Evolutionary conservation across 78 protist genomes (phyloP), one percentile per base, ranked within the genome.

Genomic region (Dictyostelium capitatum): DNA sequence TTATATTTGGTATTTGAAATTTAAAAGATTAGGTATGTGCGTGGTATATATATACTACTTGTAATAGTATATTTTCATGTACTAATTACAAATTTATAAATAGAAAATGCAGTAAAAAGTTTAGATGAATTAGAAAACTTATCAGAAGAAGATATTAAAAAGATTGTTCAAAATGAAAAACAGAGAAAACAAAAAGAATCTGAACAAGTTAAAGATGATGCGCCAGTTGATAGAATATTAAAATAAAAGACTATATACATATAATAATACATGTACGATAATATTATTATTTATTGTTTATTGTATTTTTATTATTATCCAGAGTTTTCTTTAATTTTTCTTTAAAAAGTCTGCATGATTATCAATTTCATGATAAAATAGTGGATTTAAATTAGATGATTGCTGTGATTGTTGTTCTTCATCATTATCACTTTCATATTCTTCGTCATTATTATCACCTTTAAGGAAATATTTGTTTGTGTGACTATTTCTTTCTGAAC

Each of bases 221-320:
- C 14, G 14, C 65, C 81, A 19, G 28, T 37, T 14, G 81, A 75
- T 51, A 75, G 20, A 28, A 50, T 75, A 48, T 20, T 48, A 5
- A 51, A 75, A 75, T 75, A 75, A 75, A n/a, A 30, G 17, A n/a
- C n/a, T n/a, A n/a, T 28, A n/a, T 65, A 11, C n/a, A n/a, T n/a
- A n/a, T n/a, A n/a, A n/a, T n/a, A n/a, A n/a, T 25, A 41, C 8
- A 3, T 10, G 15, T 0, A 48, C 12, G 3, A 7, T 19, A 11
- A 74, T 15, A 10, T 2, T 6, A 74, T 15, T n/a, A 6, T 23
- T 75, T 75, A 30, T 47, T 47, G 25, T 75, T 23, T 32, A 30
- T 67, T 67, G 46, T 10, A 5, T 11, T 32, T 17, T 4, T 67
- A 64, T 12, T 14, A 28, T 30, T 64, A 28, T 30, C 5, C n/a